Evolutionary conservation across 306 rosid species (phyloP).

Genomic region (Vicia faba): DNA sequence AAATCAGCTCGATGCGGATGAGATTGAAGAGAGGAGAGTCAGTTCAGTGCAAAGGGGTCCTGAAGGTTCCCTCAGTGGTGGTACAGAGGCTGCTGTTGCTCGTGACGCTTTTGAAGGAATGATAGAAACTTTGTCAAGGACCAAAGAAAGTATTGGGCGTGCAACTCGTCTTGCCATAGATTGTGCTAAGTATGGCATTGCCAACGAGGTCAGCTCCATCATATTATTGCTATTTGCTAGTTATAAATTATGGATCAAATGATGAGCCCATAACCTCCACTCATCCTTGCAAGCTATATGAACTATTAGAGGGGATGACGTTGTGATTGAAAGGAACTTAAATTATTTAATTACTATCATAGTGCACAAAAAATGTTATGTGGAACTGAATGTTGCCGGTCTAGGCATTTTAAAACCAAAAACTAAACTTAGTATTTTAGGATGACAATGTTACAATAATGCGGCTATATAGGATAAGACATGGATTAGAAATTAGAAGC

Average conservation of each 20-base stretch:
- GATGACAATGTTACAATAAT: background rate
- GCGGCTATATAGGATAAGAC: background rate
- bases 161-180: conserved; percentile 99
- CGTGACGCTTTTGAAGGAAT: conserved; percentile 99
- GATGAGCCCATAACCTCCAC: background rate
- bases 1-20: conserved; percentile 70
- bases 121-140: conserved; percentile 99
- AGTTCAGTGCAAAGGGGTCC: conserved; percentile 70
- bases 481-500: background rate
- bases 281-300: conserved; percentile 17
- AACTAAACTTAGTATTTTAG: background rate
- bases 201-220: conserved; percentile 73
- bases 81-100: conserved; percentile 97
- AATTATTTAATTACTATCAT: background rate
- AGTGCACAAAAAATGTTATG: background rate
- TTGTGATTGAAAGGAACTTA: background rate
- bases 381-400: background rate
- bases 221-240: conserved; percentile 14
- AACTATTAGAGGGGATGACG: conserved; percentile 18
- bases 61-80: conserved; percentile 89
- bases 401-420: background rate
- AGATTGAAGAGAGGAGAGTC: conserved; percentile 69
- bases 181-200: conserved; percentile 98
- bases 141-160: conserved; percentile 96
- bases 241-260: conserved; percentile 28